Conservation (phyloP, 768 basidiomycete species). For the Serendipita vermifera region DNA sequence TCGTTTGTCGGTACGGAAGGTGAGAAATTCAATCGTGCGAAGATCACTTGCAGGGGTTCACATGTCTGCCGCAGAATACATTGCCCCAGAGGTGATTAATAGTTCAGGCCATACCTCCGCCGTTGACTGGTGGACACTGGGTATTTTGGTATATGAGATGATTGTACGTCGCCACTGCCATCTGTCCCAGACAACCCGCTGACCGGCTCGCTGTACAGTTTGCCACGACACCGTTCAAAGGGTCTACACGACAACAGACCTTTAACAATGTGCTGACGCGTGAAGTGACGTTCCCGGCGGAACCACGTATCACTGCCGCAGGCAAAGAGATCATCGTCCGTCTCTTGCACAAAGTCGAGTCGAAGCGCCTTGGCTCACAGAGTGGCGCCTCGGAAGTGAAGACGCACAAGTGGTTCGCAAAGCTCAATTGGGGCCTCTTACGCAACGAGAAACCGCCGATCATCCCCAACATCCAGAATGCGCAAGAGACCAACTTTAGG, state of each 20-base stretch:
- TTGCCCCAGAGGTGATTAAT: conserved; percentile 96
- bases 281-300: conserved; percentile 76
- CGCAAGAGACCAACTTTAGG: background rate
- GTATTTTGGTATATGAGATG: conserved; percentile 98
- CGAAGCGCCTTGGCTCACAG: conserved; percentile 73
- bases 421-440: conserved; percentile 92
- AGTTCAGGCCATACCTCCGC: conserved; percentile 94
- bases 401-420: conserved; percentile 95
- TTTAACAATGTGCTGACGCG: conserved; percentile 89
- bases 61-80: conserved; percentile 64
- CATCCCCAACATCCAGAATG: conserved; percentile 9
- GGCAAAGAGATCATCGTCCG: conserved; percentile 81
- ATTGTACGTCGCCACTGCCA: conserved; percentile 53
- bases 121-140: conserved; percentile 99
- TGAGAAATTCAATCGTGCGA: conserved; percentile 24
- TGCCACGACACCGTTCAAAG: conserved; percentile 98
- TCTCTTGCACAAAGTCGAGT: conserved; percentile 84
- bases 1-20: conserved; percentile 99
- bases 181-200: conserved; percentile 15
- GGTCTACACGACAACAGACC: conserved; percentile 83
- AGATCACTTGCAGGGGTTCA: background rate
- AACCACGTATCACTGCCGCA: conserved; percentile 61
- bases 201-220: conserved; percentile 66
- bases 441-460: conserved; percentile 79
- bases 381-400: conserved; percentile 98